These are phyloP conservation scores for Massarina eburnea DNA, from an alignment of 2,329 filamentous ascomycete species.

Conservation along the genomic window DNA sequence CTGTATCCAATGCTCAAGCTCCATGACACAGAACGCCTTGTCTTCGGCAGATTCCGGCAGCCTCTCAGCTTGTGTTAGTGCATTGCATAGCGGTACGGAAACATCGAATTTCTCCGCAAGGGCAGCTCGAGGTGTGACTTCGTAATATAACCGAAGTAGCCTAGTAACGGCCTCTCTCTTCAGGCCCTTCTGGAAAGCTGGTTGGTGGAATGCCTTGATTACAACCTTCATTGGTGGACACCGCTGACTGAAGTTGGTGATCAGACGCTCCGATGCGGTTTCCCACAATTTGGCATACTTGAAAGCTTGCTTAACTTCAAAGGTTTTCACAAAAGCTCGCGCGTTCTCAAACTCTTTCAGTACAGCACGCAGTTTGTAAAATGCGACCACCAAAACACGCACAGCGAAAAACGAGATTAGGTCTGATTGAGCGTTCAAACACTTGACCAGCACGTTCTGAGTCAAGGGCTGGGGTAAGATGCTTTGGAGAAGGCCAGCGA, in stretches of 20 bases:
- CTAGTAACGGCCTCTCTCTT: constrained; percentile 79
- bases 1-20: constrained; percentile 77
- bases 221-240: constrained; percentile 83
- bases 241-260: constrained; percentile 74
- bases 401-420: constrained; percentile 83
- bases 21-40: constrained; percentile 65
- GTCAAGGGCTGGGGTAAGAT: constrained; percentile 81
- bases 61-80: constrained; percentile 63
- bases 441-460: constrained; percentile 76
- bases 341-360: constrained; percentile 62
- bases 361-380: constrained; percentile 73
- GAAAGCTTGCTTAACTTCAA: not conserved
- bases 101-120: constrained; percentile 87
- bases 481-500: constrained; percentile 78
- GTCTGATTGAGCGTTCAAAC: constrained; percentile 74
- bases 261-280: constrained; percentile 67
- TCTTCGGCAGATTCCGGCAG: constrained; percentile 43
- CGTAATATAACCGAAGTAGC: constrained; percentile 81
- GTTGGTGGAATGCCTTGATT: constrained; percentile 70
- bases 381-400: constrained; percentile 73
- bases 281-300: constrained; percentile 59
- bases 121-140: constrained; percentile 75
- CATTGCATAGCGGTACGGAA: constrained; percentile 71
- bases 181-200: constrained; percentile 66
- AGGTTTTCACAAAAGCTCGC: constrained; percentile 32